Percentiles rank a stretch among this genome's conserved stretches.
These are phyloP conservation scores for Aspergillus sojae DNA, from an alignment of 2,329 filamentous ascomycete genomes.

Conservation along the genomic window DNA sequence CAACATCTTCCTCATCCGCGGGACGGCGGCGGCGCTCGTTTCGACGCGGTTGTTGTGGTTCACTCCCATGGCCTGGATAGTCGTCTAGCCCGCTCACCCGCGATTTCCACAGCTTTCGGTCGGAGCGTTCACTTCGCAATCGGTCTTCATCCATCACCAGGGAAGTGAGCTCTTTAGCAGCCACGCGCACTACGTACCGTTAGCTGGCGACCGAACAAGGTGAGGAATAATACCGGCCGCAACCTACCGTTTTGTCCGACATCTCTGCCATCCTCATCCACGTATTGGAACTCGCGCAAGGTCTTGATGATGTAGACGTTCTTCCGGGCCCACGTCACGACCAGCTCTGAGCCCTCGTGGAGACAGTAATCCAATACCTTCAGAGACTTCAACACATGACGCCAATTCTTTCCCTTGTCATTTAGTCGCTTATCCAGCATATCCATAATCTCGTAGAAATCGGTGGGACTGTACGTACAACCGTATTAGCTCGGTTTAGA, in stretches of 20 bases:
- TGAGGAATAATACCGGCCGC: not conserved
- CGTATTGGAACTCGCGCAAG: conserved; percentile 91
- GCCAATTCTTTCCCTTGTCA: conserved; percentile 99
- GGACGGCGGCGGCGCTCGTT: conserved; percentile 51
- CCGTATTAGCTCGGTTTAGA: not conserved
- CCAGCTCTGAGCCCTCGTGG: conserved; percentile 93
- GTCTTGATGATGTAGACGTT: conserved; percentile 99
- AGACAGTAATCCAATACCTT: conserved; percentile 98
- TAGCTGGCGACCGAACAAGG: not conserved
- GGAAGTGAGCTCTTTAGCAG: conserved; percentile 92
- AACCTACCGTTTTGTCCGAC: conserved; percentile 91
- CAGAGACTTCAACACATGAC: conserved; percentile 93
- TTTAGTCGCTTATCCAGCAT: conserved; percentile 99
- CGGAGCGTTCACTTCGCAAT: conserved; percentile 82
- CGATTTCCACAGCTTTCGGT: conserved; percentile 95
- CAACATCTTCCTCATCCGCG: conserved; percentile 81
- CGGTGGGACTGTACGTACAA: conserved; percentile 68
- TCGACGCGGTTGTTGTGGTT: conserved; percentile 43
- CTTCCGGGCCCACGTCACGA: conserved; percentile 97
- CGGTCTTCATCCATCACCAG: conserved; percentile 93
- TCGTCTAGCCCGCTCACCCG: conserved; percentile 93
- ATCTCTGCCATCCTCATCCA: conserved; percentile 92
- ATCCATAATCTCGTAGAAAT: conserved; percentile 99
- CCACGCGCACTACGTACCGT: conserved; percentile 73
- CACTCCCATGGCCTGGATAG: conserved; percentile 46